Evolutionary conservation across 225 moss, liverwort and hornwort genomes (phyloP).

Genomic region (Sphagnum tenellum): DNA sequence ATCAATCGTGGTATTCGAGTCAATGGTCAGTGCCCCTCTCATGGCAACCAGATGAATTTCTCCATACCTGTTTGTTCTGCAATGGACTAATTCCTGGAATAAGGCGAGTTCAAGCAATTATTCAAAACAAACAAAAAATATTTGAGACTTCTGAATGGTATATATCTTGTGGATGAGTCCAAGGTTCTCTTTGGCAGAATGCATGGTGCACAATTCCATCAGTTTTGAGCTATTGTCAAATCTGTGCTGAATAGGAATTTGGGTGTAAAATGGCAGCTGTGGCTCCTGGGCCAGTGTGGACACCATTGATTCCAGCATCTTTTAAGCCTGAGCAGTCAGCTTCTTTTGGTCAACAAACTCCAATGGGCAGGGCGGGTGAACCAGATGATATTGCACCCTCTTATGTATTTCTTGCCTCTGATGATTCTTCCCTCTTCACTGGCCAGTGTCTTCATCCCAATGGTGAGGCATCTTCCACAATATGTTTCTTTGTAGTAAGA

Average conservation of each 20-base stretch:
- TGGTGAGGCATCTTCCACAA: conserved; percentile 17
- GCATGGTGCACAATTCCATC: too few species aligned
- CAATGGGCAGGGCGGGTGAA: conserved; percentile 70
- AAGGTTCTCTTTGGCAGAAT: too few species aligned
- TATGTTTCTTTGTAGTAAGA: too few species aligned
- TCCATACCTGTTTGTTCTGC: too few species aligned
- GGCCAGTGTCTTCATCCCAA: conserved; percentile 91
- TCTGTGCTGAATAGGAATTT: too few species aligned
- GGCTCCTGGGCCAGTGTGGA: conserved; percentile 90
- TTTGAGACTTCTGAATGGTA: too few species aligned
- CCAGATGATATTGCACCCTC: conserved; percentile 71
- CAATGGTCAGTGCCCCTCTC: conserved; percentile 33
- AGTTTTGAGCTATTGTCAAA: too few species aligned
- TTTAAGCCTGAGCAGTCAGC: conserved; percentile 15
- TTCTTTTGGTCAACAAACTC: conserved; percentile 47
- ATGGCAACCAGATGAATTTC: too few species aligned
- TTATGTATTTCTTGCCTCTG: conserved; percentile 75
- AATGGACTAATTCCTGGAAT: too few species aligned
- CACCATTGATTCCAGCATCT: conserved; percentile 62
- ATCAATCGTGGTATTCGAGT: conserved; percentile 80
- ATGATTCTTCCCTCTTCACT: conserved; percentile 68
- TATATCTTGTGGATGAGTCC: too few species aligned
- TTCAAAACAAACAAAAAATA: too few species aligned
- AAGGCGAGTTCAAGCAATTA: too few species aligned
- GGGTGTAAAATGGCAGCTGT: conserved; percentile 36